phyloP scores from a whole-genome alignment of 1,139 yeast species.

The Hanseniaspora sp. region DNA sequence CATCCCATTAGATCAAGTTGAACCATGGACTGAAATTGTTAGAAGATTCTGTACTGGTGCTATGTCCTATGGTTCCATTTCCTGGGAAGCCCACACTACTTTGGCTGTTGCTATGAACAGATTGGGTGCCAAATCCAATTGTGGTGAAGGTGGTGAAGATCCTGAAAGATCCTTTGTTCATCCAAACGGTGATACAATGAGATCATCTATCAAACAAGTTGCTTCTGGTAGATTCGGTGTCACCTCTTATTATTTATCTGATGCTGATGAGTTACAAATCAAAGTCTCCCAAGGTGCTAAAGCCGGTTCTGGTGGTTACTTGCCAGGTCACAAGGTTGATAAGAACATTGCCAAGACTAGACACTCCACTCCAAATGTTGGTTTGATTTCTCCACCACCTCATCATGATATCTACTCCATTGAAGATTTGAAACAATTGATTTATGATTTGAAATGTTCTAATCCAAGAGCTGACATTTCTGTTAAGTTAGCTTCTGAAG shows the following conservation, averaged over 20 bases:
- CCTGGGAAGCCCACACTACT: slow-evolving; percentile 97
- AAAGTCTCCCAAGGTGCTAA: slow-evolving; percentile 99
- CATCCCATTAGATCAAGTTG: slow-evolving; percentile 93
- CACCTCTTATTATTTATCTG: slow-evolving; percentile 84
- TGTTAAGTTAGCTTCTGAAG: slow-evolving; percentile 91
- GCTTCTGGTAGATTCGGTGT: slow-evolving; percentile 99
- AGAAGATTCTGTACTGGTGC: slow-evolving; percentile 97
- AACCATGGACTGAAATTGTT: slow-evolving; percentile 98
- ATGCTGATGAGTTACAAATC: slow-evolving; percentile 94
- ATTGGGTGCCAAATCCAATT: slow-evolving; percentile 92
- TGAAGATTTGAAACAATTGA: slow-evolving; percentile 92
- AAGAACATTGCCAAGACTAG: slow-evolving; percentile 84
- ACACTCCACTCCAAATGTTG: slow-evolving; percentile 95
- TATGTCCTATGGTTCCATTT: slow-evolving; percentile 96
- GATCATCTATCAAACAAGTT: slow-evolving; percentile 94
- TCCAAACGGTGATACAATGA: slow-evolving; percentile 90
- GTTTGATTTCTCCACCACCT: slow-evolving; percentile 95
- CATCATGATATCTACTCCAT: slow-evolving; percentile 97
- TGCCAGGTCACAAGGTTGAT: slow-evolving; percentile 90
- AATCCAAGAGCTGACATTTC: slow-evolving; percentile 96
- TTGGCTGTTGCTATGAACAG: slow-evolving; percentile 97
- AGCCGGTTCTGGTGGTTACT: slow-evolving; percentile 99
- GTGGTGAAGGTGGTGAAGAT: slow-evolving; percentile 99
- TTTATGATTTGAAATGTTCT: slow-evolving; percentile 90
- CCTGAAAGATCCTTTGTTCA: slow-evolving; percentile 73